These are phyloP conservation scores for Eleusine coracana DNA, from an alignment of 176 grass and related monocot genomes.

Conservation along the genomic window DNA sequence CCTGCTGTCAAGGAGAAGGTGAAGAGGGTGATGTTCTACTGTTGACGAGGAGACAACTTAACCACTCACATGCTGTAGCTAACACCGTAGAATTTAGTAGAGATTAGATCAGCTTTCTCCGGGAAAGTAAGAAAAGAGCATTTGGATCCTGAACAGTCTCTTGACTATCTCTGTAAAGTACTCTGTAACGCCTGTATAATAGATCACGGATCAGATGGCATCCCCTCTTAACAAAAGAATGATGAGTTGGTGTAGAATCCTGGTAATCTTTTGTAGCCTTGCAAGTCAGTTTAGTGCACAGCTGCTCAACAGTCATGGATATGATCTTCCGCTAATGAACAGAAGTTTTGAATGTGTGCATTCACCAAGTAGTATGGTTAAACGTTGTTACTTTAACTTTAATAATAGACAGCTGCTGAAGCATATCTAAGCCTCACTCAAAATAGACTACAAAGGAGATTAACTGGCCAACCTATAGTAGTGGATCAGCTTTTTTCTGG, in stretches of 20 bases:
- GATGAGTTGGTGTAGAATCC: neutral
- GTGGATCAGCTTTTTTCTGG: neutral
- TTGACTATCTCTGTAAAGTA: slow-evolving; percentile 56
- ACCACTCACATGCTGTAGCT: slow-evolving; percentile 55
- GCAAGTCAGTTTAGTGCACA: neutral
- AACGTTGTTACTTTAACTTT: neutral
- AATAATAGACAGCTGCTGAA: neutral
- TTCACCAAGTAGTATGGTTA: neutral
- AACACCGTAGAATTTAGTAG: slow-evolving; percentile 72
- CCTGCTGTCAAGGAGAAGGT: slow-evolving; percentile 97
- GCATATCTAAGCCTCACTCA: neutral
- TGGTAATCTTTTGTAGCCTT: neutral
- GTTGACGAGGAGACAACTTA: slow-evolving; percentile 53
- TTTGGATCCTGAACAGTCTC: slow-evolving; percentile 43
- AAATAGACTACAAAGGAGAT: no score
- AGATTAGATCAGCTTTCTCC: slow-evolving; percentile 47
- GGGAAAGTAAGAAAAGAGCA: slow-evolving; percentile 48
- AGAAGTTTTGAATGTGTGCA: neutral
- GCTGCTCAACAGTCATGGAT: neutral
- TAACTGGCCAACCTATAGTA: neutral
- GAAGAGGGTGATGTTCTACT: slow-evolving; percentile 99
- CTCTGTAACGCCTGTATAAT: slow-evolving; percentile 52
- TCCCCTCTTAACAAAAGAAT: slow-evolving; percentile 20
- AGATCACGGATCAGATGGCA: slow-evolving; percentile 37
- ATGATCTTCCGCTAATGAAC: neutral